Evolutionary conservation across 148 eudicot species (phyloP), one percentile per base, ranked within the genome.

Genomic region (Hydrangea macrophylla): DNA sequence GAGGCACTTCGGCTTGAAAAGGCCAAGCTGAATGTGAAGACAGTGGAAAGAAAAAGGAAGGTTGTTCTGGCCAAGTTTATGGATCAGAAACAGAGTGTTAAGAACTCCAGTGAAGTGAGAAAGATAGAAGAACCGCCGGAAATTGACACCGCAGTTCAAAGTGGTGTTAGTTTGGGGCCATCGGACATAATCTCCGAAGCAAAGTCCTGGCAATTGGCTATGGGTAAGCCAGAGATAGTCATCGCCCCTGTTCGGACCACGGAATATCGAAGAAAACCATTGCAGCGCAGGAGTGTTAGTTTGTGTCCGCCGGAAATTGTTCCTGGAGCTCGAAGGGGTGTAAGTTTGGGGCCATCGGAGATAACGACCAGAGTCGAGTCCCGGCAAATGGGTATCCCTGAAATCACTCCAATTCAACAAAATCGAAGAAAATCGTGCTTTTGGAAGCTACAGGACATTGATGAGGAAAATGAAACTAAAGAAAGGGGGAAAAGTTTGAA

Each of bases 111-210:
- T 45, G 77, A 67, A 58, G 55, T 32, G 71, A 75, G 45, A 68
- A 81, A 78, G 72, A 64, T 77, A 57, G 90, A 89, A 30, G 87
- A 87, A 22, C 15, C 27, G n/a, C 18, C 39, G 67, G 57, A 8
- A 22, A 36, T 35, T 76, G 72, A 79, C 82, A 73, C 2, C 75
- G n/a, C 84, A 74, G 78, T 67, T 78, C 6, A 76, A 86, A 23
- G 95, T 55, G 98, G 96, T 30, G 23, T 86, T 35, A 92, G 96
- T 68, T 58, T 88, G 81, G 87, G 91, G 6, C 98, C 98, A 1
- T 67, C 83, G 0, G 91, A 92, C 71, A 92, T 92, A 5, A 30
- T 73, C 36, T 73, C 85, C 24, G 78, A 78, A 27, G 70, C 69
- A 88, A 0, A 81, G 92, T 27, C 92, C 88, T 1, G 70, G 75